phyloP scores from a whole-genome alignment of 306 rosid species.

The Acacia crassicarpa region DNA sequence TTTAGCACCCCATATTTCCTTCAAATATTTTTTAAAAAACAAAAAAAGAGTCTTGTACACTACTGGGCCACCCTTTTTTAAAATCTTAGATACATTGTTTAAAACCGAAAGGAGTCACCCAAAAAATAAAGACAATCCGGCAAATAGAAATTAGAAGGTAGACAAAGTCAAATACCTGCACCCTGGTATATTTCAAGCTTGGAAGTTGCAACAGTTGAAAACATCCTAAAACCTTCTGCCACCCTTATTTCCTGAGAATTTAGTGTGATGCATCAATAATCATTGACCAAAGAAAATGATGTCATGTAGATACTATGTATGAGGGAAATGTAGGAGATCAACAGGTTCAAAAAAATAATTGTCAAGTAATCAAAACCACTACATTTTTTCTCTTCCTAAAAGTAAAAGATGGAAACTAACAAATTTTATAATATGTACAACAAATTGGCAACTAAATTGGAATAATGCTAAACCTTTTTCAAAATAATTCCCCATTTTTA shows the following conservation, averaged over 20 bases:
- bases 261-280: slow-evolving; percentile 11
- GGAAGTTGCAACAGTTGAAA: slow-evolving; percentile 74
- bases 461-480: not conserved
- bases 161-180: slow-evolving; percentile 48
- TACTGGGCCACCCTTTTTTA: too few species aligned
- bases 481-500: not conserved
- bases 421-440: not conserved
- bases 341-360: not conserved
- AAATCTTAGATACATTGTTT: too few species aligned
- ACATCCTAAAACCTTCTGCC: slow-evolving; percentile 75
- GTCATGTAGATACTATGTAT: not conserved
- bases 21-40: not conserved
- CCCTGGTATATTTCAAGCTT: slow-evolving; percentile 45
- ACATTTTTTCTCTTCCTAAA: not conserved
- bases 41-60: too few species aligned
- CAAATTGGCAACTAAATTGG: not conserved
- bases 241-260: slow-evolving; percentile 73
- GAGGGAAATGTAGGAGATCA: not conserved
- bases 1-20: not conserved
- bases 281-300: not conserved
- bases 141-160: not conserved
- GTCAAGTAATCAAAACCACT: not conserved
- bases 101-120: not conserved
- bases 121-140: not conserved
- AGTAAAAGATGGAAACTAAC: not conserved